phyloP scores from a whole-genome alignment of 768 basidiomycete species.

The Kwoniella europaea region DNA sequence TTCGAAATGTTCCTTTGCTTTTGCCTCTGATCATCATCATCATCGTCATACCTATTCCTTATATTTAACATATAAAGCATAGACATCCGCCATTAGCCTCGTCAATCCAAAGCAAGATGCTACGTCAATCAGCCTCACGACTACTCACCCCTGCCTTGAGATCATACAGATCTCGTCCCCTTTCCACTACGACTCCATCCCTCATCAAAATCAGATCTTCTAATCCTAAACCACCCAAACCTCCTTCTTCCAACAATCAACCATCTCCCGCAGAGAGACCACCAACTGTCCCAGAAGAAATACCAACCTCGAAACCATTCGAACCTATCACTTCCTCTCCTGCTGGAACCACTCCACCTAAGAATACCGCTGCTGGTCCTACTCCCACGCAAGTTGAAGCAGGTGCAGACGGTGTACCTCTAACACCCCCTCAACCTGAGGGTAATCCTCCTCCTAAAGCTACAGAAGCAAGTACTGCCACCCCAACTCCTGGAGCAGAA shows the following conservation, averaged over 20 bases:
- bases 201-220: conserved; percentile 38
- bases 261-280: conserved; percentile 54
- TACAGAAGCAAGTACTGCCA: conserved; percentile 9
- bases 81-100: not conserved
- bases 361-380: not conserved
- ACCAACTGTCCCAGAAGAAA: conserved; percentile 38
- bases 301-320: conserved; percentile 29
- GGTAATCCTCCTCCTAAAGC: conserved; percentile 22
- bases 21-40: not conserved
- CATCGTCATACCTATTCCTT: not conserved
- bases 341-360: conserved; percentile 10
- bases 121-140: conserved; percentile 25
- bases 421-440: not conserved
- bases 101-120: conserved; percentile 17
- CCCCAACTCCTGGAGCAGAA: conserved; percentile 10
- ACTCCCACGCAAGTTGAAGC: conserved; percentile 2
- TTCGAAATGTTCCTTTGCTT: not conserved
- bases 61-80: not conserved
- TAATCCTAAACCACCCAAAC: conserved; percentile 11
- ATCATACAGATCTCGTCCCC: conserved; percentile 27
- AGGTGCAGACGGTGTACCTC: not conserved
- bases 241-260: not conserved
- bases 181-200: conserved; percentile 25
- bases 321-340: conserved; percentile 35
- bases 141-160: conserved; percentile 6